Conservation (phyloP, 192 early-diverging fungal genomes). For the Thamnidium elegans region DNA sequence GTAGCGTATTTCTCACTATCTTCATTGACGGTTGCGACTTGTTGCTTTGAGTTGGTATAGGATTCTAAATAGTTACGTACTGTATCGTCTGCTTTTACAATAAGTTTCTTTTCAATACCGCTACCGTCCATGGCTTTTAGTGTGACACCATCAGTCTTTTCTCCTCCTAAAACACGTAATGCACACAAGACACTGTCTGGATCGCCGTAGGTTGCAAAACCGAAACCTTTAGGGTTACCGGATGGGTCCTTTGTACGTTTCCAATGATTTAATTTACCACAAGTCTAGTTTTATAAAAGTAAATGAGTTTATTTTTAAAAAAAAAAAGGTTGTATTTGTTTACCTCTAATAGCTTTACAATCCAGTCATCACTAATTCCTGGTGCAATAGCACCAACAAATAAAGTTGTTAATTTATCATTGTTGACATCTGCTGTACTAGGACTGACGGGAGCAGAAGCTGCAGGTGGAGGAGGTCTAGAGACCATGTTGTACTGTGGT, state of each 20-base stretch:
- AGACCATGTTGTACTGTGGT: too few species aligned
- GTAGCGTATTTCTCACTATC: background rate
- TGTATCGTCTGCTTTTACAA: constrained; percentile 59
- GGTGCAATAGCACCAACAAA: constrained; percentile 70
- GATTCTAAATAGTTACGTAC: constrained; percentile 54
- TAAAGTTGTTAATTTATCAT: constrained; percentile 64
- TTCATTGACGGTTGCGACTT: constrained; percentile 17
- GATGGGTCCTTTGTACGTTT: constrained; percentile 62
- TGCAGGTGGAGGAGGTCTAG: background rate
- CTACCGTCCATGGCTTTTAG: constrained; percentile 40
- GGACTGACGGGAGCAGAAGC: background rate
- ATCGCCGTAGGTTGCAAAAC: constrained; percentile 70
- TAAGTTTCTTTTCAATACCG: constrained; percentile 41
- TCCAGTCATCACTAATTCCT: constrained; percentile 63
- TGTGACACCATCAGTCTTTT: constrained; percentile 36
- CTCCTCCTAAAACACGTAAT: constrained; percentile 62
- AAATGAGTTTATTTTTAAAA: background rate
- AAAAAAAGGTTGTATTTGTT: background rate
- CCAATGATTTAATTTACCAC: constrained; percentile 64
- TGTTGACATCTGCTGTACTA: constrained; percentile 23
- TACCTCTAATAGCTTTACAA: constrained; percentile 65
- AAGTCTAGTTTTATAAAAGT: constrained; percentile 45
- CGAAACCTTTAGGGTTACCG: constrained; percentile 68
- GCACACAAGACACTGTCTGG: constrained; percentile 62
- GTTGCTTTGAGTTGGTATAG: constrained; percentile 41